Evolutionary conservation across 2,329 filamentous ascomycete species (phyloP).

Genomic region (Colletotrichum brevisporum): DNA sequence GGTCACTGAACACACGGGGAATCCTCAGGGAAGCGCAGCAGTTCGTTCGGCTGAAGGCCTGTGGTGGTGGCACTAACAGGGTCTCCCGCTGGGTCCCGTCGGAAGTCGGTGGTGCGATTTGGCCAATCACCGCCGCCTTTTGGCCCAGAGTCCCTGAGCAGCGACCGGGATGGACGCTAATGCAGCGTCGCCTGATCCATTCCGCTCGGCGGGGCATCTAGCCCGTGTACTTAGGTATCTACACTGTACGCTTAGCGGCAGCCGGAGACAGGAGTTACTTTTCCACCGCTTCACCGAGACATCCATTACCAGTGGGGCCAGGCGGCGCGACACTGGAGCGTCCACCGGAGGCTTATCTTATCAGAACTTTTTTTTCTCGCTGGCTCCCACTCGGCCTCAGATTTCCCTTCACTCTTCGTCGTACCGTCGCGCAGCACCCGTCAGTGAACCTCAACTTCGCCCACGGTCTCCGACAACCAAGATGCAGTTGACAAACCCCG

Average conservation of each 20-base stretch:
- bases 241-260: not conserved
- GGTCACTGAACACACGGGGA: slow-evolving; percentile 1
- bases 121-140: slow-evolving; percentile 15
- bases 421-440: slow-evolving; percentile 32
- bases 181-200: slow-evolving; percentile 30
- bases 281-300: slow-evolving; percentile 35
- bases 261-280: slow-evolving; percentile 29
- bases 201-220: slow-evolving; percentile 13
- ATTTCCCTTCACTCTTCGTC: slow-evolving; percentile 30
- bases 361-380: slow-evolving; percentile 42
- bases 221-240: no score
- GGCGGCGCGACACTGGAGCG: not conserved
- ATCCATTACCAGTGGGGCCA: not conserved
- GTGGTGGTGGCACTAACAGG: slow-evolving; percentile 33
- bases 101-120: slow-evolving; percentile 15
- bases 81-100: slow-evolving; percentile 10
- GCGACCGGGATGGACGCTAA: slow-evolving; percentile 42
- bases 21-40: slow-evolving; percentile 16
- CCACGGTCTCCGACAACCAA: slow-evolving; percentile 32
- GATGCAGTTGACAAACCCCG: slow-evolving; percentile 88
- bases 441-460: slow-evolving; percentile 10
- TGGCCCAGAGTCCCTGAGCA: slow-evolving; percentile 13
- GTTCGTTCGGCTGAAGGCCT: slow-evolving; percentile 30
- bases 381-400: slow-evolving; percentile 25
- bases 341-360: slow-evolving; percentile 36